phyloP scores from a whole-genome alignment of 2,329 filamentous ascomycete genomes.

The Nigrospora oryzae region DNA sequence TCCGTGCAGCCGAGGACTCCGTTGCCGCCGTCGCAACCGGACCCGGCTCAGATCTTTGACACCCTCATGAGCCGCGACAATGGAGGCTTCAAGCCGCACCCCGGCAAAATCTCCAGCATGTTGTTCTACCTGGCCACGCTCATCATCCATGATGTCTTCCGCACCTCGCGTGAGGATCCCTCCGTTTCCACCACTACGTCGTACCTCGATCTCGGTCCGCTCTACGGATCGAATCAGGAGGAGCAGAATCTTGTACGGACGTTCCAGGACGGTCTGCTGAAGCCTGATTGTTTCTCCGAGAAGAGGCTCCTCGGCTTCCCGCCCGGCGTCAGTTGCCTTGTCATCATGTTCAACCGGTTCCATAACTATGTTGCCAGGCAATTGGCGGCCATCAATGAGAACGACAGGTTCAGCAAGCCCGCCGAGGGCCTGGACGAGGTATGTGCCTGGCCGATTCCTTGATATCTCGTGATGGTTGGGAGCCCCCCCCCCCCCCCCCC shows the following conservation, averaged over 20 bases:
- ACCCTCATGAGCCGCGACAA: constrained; percentile 52
- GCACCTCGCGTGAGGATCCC: constrained; percentile 1
- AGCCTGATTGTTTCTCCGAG: constrained; percentile 65
- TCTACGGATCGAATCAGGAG: constrained; percentile 61
- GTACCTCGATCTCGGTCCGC: constrained; percentile 62
- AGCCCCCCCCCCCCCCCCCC: not conserved
- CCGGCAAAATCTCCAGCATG: constrained; percentile 65
- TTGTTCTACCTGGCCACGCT: constrained; percentile 70
- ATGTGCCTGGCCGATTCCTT: no score
- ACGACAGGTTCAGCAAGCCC: constrained; percentile 66
- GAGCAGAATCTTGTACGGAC: constrained; percentile 61
- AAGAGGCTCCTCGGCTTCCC: constrained; percentile 63
- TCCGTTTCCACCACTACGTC: constrained; percentile 54
- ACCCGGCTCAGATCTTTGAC: constrained; percentile 60
- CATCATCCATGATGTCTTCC: constrained; percentile 30
- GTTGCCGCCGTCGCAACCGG: constrained; percentile 52
- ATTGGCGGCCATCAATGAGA: constrained; percentile 79
- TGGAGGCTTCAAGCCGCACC: constrained; percentile 49
- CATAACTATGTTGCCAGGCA: constrained; percentile 81
- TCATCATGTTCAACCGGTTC: constrained; percentile 76
- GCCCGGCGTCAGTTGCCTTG: constrained; percentile 60
- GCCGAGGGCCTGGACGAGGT: constrained; percentile 30
- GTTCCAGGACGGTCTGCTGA: constrained; percentile 62
- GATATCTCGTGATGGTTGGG: no score
- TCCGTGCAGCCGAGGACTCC: constrained; percentile 50